Evolutionary conservation across 2,329 filamentous ascomycete genomes (phyloP).

Genomic region (Rugonectria rugulosa): DNA sequence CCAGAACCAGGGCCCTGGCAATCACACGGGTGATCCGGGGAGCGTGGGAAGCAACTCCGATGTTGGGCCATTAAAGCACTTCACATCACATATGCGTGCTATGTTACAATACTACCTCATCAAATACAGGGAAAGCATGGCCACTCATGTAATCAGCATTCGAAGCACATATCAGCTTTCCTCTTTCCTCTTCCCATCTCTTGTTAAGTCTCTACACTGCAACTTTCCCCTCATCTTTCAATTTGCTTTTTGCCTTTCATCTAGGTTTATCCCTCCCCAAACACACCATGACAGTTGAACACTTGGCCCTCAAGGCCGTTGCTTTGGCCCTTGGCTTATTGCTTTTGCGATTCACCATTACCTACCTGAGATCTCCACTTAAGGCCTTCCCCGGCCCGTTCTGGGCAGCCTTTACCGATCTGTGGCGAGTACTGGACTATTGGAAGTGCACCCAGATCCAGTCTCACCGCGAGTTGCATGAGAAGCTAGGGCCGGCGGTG

Average conservation of each 20-base stretch:
- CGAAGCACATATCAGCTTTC: no score
- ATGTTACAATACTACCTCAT: no score
- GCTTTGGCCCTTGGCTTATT: constrained; percentile 1
- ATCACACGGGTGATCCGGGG: no score
- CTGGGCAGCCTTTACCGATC: constrained; percentile 5
- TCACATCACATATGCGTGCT: no score
- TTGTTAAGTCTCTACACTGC: no score
- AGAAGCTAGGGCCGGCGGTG: constrained; percentile 6
- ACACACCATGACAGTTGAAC: background rate
- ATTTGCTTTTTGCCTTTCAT: background rate
- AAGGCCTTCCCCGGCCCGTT: constrained; percentile 5
- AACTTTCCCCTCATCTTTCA: background rate
- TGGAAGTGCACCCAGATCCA: constrained; percentile 9
- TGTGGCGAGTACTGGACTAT: constrained; percentile 5
- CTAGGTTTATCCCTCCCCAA: background rate
- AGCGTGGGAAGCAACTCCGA: no score
- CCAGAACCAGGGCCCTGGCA: no score
- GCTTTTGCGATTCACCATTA: background rate
- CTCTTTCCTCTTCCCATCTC: no score
- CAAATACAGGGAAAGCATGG: no score
- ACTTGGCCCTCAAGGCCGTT: constrained; percentile 5
- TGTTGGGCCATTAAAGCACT: no score
- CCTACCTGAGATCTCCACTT: constrained; percentile 2
- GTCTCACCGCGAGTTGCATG: background rate
- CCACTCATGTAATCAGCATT: no score